These are phyloP conservation scores for Phytophthora capsici DNA, from an alignment of 352 stramenopile genomes.

Conservation along the genomic window DNA sequence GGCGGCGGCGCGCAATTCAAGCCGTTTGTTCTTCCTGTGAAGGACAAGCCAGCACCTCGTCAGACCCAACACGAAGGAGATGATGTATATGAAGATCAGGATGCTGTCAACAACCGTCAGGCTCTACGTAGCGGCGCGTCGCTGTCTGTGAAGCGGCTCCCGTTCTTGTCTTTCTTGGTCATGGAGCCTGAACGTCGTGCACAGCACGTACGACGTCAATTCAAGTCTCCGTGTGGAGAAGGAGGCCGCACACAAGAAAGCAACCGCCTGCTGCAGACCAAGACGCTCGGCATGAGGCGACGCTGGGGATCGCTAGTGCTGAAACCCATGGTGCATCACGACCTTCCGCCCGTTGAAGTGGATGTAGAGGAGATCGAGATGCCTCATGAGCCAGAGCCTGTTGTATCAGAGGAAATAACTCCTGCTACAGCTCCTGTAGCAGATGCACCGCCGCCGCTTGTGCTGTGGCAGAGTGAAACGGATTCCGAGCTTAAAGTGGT, in stretches of 20 bases:
- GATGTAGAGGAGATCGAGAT: constrained; percentile 68
- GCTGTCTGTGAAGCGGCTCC: constrained; percentile 75
- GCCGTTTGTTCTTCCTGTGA: constrained; percentile 78
- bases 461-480: constrained; percentile 82
- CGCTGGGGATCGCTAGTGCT: constrained; percentile 57
- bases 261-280: constrained; percentile 76
- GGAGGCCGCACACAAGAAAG: constrained; percentile 71
- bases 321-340: constrained; percentile 69
- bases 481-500: constrained; percentile 71
- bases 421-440: constrained; percentile 18
- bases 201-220: constrained; percentile 64
- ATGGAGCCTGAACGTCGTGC: constrained; percentile 62
- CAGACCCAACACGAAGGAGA: constrained; percentile 16
- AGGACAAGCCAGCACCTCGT: constrained; percentile 22
- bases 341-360: constrained; percentile 66
- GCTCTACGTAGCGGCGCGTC: constrained; percentile 58
- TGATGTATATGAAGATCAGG: constrained; percentile 44
- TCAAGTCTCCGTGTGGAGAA: constrained; percentile 80
- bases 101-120: constrained; percentile 55
- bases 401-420: constrained; percentile 28
- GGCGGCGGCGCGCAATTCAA: constrained; percentile 61
- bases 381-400: constrained; percentile 32
- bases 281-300: constrained; percentile 84
- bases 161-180: constrained; percentile 84
- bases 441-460: constrained; percentile 66